phyloP scores from a whole-genome alignment of 331 rosid genomes.

The Pyrus hybrid region DNA sequence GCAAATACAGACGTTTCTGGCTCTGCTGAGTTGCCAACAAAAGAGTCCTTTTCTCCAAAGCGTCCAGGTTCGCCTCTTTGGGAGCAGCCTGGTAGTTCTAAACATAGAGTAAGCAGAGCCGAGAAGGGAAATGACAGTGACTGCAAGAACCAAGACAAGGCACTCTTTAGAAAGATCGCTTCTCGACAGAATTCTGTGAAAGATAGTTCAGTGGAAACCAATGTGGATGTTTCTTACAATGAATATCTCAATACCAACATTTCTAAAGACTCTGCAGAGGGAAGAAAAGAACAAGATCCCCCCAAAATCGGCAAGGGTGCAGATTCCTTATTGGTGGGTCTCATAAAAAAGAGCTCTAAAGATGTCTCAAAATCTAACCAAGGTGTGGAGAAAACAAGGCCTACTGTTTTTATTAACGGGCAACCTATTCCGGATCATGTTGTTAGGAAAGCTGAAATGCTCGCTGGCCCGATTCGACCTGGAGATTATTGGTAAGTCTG shows the following conservation, averaged over 20 bases:
- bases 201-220: slow-evolving; percentile 15
- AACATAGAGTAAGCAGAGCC: neutral
- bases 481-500: slow-evolving; percentile 46
- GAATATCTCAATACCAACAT: slow-evolving; percentile 22
- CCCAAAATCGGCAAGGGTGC: slow-evolving; percentile 15
- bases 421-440: slow-evolving; percentile 23
- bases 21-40: slow-evolving; percentile 11
- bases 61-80: slow-evolving; percentile 11
- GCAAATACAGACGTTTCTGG: slow-evolving; percentile 7
- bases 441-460: slow-evolving; percentile 38
- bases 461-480: slow-evolving; percentile 37
- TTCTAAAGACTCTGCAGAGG: slow-evolving; percentile 30
- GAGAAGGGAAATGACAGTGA: slow-evolving; percentile 12
- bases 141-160: slow-evolving; percentile 9
- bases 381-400: slow-evolving; percentile 11
- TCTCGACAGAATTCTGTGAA: slow-evolving; percentile 18
- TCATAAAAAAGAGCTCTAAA: slow-evolving; percentile 24
- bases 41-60: slow-evolving; percentile 8
- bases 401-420: slow-evolving; percentile 34
- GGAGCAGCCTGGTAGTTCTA: slow-evolving; percentile 15
- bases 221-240: slow-evolving; percentile 24
- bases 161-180: neutral
- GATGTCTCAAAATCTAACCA: slow-evolving; percentile 28
- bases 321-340: slow-evolving; percentile 20
- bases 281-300: slow-evolving; percentile 23